Evolutionary conservation across 371 early-diverging fungal species (phyloP).

Genomic region (Smittium mucronatum): DNA sequence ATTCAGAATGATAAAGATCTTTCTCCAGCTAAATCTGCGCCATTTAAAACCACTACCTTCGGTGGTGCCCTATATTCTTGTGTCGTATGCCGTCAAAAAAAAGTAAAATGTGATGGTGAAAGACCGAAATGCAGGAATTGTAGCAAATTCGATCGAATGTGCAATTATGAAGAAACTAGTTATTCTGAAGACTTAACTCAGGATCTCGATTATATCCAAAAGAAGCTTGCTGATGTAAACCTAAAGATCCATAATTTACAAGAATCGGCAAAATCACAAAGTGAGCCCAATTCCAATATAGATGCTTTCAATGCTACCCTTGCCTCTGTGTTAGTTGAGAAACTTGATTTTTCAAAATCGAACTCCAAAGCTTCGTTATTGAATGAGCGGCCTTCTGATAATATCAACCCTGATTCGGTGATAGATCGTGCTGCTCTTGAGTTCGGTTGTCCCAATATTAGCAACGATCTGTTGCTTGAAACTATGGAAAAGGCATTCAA

Average conservation of each 20-base stretch:
- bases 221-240: not conserved
- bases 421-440: not conserved
- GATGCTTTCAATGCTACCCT: not conserved
- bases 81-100: not conserved
- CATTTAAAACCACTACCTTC: not conserved
- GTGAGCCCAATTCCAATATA: not conserved
- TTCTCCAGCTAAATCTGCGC: not conserved
- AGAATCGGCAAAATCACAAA: not conserved
- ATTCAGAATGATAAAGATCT: too few species aligned
- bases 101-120: slow-evolving; percentile 1
- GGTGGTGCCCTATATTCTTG: slow-evolving; percentile 1
- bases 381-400: not conserved
- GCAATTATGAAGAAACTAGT: slow-evolving; percentile 3
- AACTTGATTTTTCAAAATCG: not conserved
- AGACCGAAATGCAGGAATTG: not conserved
- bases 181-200: not conserved
- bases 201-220: not conserved
- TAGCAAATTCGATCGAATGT: not conserved
- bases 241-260: not conserved
- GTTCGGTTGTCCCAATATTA: not conserved
- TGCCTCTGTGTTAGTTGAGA: not conserved
- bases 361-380: not conserved
- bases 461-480: not conserved
- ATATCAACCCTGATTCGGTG: not conserved
- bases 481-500: not conserved